These are phyloP conservation scores for Boletellus ananas DNA, from an alignment of 768 basidiomycete species.

Conservation along the genomic window DNA sequence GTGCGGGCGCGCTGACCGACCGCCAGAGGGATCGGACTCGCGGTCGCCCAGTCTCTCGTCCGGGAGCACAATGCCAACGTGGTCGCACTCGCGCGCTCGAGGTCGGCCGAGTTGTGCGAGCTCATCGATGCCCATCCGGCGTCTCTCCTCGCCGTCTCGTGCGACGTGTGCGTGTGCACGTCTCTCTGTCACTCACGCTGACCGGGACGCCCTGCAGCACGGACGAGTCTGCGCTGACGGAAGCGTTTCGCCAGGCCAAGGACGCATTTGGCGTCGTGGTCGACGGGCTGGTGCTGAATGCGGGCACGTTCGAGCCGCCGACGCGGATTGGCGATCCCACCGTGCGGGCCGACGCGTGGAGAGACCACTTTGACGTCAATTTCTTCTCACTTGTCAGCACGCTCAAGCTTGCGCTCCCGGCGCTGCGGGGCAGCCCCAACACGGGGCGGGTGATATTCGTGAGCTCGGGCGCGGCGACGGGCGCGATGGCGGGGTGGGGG, in stretches of 20 bases:
- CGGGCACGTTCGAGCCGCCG: conserved; percentile 73
- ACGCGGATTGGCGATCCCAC: conserved; percentile 52
- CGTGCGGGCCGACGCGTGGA: conserved; percentile 58
- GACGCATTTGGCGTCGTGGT: conserved; percentile 54
- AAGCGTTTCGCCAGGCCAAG: conserved; percentile 52
- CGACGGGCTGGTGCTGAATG: conserved; percentile 81
- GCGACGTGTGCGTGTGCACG: conserved; percentile 65
- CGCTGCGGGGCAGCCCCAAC: conserved; percentile 54
- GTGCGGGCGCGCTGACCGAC: conserved; percentile 1
- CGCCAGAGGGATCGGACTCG: conserved; percentile 74
- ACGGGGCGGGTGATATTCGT: conserved; percentile 75
- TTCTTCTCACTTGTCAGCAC: conserved; percentile 80
- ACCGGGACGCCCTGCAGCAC: conserved; percentile 41
- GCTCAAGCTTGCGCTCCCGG: conserved; percentile 62
- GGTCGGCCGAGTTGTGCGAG: conserved; percentile 57
- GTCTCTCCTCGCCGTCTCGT: conserved; percentile 52
- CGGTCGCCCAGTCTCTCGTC: conserved; percentile 65
- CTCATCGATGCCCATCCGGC: conserved; percentile 40
- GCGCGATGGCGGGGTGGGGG: conserved; percentile 68
- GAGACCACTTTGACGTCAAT: conserved; percentile 75
- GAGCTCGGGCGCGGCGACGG: conserved; percentile 80
- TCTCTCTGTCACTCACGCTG: not conserved
- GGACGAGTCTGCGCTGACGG: conserved; percentile 49
- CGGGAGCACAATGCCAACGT: conserved; percentile 62
- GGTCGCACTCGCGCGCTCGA: conserved; percentile 70